Percentiles rank a stretch among this genome's conserved stretches.
phyloP scores from a whole-genome alignment of 331 rosid species.

The Saraca asoca region DNA sequence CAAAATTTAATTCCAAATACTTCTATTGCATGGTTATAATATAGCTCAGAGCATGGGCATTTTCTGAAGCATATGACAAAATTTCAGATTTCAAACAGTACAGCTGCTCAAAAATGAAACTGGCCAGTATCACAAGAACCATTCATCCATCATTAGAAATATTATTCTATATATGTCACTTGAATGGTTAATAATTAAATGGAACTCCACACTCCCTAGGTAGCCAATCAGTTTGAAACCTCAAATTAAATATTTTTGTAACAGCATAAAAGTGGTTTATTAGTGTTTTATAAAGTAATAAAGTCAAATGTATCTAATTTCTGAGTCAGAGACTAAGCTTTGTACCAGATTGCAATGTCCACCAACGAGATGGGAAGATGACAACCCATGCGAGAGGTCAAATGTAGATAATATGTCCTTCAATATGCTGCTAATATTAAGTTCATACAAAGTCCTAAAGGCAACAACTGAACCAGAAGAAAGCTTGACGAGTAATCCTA shows the following conservation, averaged over 20 bases:
- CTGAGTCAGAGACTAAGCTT: conserved; percentile 31
- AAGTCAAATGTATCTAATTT: conserved; percentile 9
- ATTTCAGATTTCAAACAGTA: not conserved
- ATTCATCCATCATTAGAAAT: conserved; percentile 18
- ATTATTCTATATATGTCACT: not conserved
- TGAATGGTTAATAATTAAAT: not conserved
- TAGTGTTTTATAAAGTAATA: not conserved
- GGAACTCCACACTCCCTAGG: conserved; percentile 18
- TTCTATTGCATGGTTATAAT: conserved; percentile 16
- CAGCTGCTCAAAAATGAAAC: conserved; percentile 20
- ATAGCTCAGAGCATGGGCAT: conserved; percentile 20
- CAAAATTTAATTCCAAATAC: conserved; percentile 20
- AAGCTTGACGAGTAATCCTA: conserved; percentile 80
- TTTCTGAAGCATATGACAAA: not conserved
- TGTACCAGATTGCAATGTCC: conserved; percentile 84
- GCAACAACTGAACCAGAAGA: conserved; percentile 82
- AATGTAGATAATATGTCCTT: conserved; percentile 69
- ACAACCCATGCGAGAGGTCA: conserved; percentile 69
- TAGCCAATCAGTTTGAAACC: not conserved
- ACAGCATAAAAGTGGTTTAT: conserved; percentile 8
- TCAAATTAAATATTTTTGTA: conserved; percentile 1
- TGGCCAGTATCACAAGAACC: conserved; percentile 15
- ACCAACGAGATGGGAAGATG: conserved; percentile 67
- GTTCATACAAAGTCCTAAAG: conserved; percentile 74
- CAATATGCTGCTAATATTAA: conserved; percentile 69